Evolutionary conservation across 2,329 filamentous ascomycete species (phyloP).

Genomic region (Colletotrichum coccodes): DNA sequence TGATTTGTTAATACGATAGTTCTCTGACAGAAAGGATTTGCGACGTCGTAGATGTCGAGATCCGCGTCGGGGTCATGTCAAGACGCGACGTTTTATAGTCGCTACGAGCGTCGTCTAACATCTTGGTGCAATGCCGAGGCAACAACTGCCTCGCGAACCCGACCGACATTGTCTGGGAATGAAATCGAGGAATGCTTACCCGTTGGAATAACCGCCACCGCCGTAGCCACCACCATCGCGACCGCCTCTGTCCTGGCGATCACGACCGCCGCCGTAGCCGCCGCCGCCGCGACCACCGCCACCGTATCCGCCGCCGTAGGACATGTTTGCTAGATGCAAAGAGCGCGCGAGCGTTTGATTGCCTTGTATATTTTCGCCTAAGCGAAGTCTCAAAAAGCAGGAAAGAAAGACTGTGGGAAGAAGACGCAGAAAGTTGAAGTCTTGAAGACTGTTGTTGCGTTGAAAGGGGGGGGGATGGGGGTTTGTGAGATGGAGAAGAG

Average conservation of each 20-base stretch:
- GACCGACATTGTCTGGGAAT: constrained; percentile 36
- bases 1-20: constrained; percentile 49
- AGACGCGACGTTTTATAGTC: neutral
- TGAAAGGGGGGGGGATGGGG: constrained; percentile 10
- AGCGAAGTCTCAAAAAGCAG: constrained; percentile 23
- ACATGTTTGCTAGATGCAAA: constrained; percentile 49
- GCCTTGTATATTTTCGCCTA: neutral
- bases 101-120: neutral
- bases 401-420: constrained; percentile 24
- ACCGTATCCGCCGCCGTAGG: constrained; percentile 53
- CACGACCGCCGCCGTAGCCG: constrained; percentile 41
- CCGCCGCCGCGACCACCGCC: constrained; percentile 40
- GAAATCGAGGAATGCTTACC: constrained; percentile 47
- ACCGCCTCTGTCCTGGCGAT: constrained; percentile 41
- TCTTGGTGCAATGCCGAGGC: constrained; percentile 7
- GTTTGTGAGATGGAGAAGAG: constrained; percentile 27
- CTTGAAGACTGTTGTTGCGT: constrained; percentile 25
- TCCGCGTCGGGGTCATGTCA: neutral
- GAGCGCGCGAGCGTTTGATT: constrained; percentile 5
- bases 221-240: constrained; percentile 38
- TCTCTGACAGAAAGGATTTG: constrained; percentile 18
- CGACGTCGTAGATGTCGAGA: neutral
- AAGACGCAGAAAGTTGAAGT: neutral
- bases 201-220: constrained; percentile 53
- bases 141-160: constrained; percentile 31